Evolutionary conservation across 495 filamentous ascomycete genomes (phyloP).

Genomic region (Penicillium coffeae): DNA sequence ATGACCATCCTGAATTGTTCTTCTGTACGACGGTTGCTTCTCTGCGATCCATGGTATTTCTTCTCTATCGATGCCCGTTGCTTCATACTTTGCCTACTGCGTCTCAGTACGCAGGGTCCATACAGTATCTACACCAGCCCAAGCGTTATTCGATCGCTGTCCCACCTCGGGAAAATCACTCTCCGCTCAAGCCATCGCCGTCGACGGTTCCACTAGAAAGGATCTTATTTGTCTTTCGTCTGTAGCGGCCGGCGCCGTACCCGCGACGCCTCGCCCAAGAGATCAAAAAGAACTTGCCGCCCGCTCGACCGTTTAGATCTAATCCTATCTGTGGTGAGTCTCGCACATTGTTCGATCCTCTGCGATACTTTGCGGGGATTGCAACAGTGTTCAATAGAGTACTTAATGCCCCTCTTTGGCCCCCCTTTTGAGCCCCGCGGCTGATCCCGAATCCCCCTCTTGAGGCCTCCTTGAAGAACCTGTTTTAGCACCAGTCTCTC

Average conservation of each 20-base stretch:
- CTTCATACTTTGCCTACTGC: not conserved
- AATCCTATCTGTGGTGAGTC: constrained; percentile 6
- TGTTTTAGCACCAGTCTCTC: not conserved
- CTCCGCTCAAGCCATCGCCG: constrained; percentile 7
- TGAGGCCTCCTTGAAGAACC: constrained; percentile 1
- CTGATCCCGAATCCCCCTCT: constrained; percentile 5
- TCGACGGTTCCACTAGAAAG: constrained; percentile 6
- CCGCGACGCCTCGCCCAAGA: constrained; percentile 14
- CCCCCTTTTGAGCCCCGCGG: not conserved
- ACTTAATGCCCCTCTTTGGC: not conserved
- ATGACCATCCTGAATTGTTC: constrained; percentile 1
- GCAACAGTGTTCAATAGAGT: constrained; percentile 4
- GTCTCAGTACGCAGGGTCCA: constrained; percentile 24
- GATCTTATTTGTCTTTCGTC: constrained; percentile 14
- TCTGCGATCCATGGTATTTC: not conserved
- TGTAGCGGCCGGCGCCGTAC: constrained; percentile 13
- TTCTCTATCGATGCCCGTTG: not conserved
- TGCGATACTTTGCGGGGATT: constrained; percentile 6
- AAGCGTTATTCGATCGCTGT: constrained; percentile 20
- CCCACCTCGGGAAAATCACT: constrained; percentile 22
- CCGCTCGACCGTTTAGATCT: constrained; percentile 7
- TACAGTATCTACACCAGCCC: constrained; percentile 9
- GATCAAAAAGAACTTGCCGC: constrained; percentile 17
- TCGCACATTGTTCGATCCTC: constrained; percentile 9
- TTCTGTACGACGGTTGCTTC: constrained; percentile 22